Conservation (phyloP, 2,329 filamentous ascomycete species). For the Trichophyton simii region DNA sequence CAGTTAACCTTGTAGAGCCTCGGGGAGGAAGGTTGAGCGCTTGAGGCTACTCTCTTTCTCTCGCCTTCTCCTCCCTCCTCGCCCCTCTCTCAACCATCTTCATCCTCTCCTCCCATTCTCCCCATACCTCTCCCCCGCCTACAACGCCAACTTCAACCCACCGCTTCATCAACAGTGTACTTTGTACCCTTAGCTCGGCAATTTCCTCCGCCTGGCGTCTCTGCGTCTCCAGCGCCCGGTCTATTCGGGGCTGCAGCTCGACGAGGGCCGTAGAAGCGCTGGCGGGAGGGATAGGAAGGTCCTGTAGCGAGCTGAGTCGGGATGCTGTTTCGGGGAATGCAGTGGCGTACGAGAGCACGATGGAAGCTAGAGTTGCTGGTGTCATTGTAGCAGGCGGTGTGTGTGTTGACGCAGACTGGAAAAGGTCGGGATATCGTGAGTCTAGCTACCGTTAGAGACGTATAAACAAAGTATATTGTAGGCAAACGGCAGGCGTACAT, state of each 20-base stretch:
- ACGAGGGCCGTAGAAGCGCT: conserved; percentile 31
- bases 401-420: conserved; percentile 24
- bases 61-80: conserved; percentile 45
- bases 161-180: conserved; percentile 42
- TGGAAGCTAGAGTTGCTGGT: conserved; percentile 26
- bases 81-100: conserved; percentile 53
- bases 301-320: conserved; percentile 36
- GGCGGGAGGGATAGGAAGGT: conserved; percentile 35
- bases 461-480: conserved; percentile 1
- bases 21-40: neutral
- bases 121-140: conserved; percentile 54
- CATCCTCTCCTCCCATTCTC: conserved; percentile 57
- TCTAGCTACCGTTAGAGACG: conserved; percentile 19
- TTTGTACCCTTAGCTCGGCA: conserved; percentile 31
- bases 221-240: conserved; percentile 26
- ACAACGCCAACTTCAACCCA: conserved; percentile 68
- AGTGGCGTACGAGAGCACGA: conserved; percentile 34
- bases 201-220: conserved; percentile 28
- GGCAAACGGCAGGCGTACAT: conserved; percentile 19
- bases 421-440: conserved; percentile 31
- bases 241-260: conserved; percentile 31
- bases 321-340: conserved; percentile 37
- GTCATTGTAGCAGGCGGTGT: conserved; percentile 26
- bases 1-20: neutral
- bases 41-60: neutral